These are phyloP conservation scores for Glycine soja DNA, from an alignment of 306 rosid species.

Conservation along the genomic window DNA sequence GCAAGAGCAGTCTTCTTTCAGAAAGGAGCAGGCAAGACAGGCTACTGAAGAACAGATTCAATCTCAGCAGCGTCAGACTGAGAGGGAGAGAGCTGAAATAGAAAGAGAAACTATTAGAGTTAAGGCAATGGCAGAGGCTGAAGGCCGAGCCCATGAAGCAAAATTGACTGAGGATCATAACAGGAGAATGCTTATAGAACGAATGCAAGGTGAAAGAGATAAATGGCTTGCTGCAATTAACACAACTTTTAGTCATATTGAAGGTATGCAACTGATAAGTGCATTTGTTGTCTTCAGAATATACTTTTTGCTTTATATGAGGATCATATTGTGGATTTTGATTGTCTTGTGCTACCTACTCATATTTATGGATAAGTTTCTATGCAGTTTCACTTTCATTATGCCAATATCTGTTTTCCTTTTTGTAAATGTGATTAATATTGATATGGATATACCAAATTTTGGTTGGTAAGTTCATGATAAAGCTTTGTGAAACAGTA, in stretches of 20 bases:
- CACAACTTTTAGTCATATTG: constrained; percentile 91
- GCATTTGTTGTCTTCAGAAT: constrained; percentile 21
- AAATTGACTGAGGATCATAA: constrained; percentile 89
- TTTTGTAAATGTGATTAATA: background rate
- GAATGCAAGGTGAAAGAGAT: constrained; percentile 88
- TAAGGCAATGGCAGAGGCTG: constrained; percentile 95
- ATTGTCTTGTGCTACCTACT: background rate
- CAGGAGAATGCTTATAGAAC: constrained; percentile 86
- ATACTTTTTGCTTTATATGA: constrained; percentile 28
- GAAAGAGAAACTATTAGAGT: constrained; percentile 92
- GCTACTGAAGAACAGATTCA: constrained; percentile 94
- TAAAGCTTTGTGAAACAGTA: background rate
- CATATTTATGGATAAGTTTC: background rate
- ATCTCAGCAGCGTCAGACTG: constrained; percentile 88
- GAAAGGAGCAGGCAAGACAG: constrained; percentile 86
- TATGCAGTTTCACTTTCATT: background rate
- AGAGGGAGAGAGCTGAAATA: constrained; percentile 89
- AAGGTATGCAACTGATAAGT: constrained; percentile 63
- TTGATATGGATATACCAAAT: background rate
- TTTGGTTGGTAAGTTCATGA: background rate
- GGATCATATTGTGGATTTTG: constrained; percentile 7
- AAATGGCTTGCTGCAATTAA: constrained; percentile 99
- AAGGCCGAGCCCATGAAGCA: constrained; percentile 89
- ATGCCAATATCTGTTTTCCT: constrained; percentile 18
- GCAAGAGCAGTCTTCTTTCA: constrained; percentile 89